These are phyloP conservation scores for Fomitopsis schrenkii DNA, from an alignment of 1,284 basidiomycete genomes.

Conservation along the genomic window DNA sequence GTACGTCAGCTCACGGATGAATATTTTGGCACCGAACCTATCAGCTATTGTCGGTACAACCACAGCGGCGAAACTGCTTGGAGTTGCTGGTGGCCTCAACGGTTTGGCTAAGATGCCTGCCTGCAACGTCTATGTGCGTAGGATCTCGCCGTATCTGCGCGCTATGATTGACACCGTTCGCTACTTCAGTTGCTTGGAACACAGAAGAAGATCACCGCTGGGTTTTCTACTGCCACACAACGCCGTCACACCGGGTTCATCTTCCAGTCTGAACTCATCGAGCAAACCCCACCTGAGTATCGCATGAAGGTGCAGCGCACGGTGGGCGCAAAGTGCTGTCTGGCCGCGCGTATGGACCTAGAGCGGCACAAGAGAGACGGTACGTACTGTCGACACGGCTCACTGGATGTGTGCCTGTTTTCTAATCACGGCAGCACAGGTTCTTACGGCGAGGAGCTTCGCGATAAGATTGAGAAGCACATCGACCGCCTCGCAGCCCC, in stretches of 20 bases:
- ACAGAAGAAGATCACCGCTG: conserved; percentile 85
- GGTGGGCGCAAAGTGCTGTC: conserved; percentile 86
- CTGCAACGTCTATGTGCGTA: conserved; percentile 89
- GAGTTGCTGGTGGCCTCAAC: conserved; percentile 91
- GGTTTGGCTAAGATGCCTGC: conserved; percentile 93
- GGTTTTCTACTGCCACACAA: conserved; percentile 78
- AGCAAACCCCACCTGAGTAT: conserved; percentile 87
- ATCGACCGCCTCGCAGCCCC: conserved; percentile 93
- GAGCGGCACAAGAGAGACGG: conserved; percentile 77
- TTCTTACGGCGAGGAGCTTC: conserved; percentile 74
- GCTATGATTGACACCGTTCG: not conserved
- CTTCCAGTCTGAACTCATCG: conserved; percentile 88
- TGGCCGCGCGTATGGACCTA: conserved; percentile 92
- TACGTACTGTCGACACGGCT: conserved; percentile 26
- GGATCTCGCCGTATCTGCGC: conserved; percentile 4
- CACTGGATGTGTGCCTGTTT: not conserved
- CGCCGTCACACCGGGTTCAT: conserved; percentile 96
- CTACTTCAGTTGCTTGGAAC: conserved; percentile 81
- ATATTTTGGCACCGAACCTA: conserved; percentile 95
- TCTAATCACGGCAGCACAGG: conserved; percentile 38
- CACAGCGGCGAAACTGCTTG: conserved; percentile 96
- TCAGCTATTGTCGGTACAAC: conserved; percentile 97
- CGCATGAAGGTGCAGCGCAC: conserved; percentile 91
- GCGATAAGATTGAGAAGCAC: conserved; percentile 87
- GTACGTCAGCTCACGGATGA: conserved; percentile 99